A percentile compares a stretch with the other conserved stretches of the same genome.
Conservation (phyloP, 1,284 basidiomycete genomes). For the Ganoderma leucocontextum region DNA sequence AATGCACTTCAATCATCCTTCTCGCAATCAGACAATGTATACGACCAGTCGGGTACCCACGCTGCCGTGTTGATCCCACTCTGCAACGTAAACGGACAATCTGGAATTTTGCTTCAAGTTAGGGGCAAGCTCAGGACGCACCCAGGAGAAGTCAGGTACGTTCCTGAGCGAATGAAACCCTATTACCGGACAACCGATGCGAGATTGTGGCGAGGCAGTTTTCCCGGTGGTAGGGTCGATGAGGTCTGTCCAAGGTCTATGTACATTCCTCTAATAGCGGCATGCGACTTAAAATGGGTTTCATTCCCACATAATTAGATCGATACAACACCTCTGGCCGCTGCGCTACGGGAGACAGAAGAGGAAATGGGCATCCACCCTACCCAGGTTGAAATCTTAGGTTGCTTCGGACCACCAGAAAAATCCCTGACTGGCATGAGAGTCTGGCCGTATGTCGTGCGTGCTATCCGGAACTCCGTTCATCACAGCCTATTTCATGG, state of each 20-base stretch:
- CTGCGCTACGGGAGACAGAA: conserved; percentile 75
- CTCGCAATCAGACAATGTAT: conserved; percentile 26
- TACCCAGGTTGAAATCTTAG: conserved; percentile 68
- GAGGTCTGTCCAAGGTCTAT: conserved; percentile 48
- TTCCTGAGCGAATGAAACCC: not conserved
- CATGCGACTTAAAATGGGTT: not conserved
- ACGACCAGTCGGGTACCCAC: conserved; percentile 42
- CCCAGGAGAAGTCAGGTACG: conserved; percentile 84
- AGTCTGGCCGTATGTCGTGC: conserved; percentile 80
- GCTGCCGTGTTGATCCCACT: conserved; percentile 81
- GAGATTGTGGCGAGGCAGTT: conserved; percentile 52
- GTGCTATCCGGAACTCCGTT: conserved; percentile 39
- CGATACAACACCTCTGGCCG: conserved; percentile 60
- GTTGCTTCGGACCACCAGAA: conserved; percentile 69
- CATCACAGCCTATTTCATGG: not conserved
- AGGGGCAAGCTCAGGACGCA: conserved; percentile 75
- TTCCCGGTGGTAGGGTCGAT: conserved; percentile 81
- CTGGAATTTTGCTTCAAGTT: conserved; percentile 77
- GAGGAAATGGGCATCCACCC: conserved; percentile 76
- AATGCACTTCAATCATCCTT: conserved; percentile 44
- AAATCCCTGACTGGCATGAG: conserved; percentile 64
- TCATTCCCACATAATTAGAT: conserved; percentile 47
- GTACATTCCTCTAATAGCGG: not conserved
- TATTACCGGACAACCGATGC: not conserved
- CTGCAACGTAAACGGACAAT: conserved; percentile 71